Evolutionary conservation across 2,329 filamentous ascomycete genomes (phyloP).

Genomic region (Fusarium sp.): DNA sequence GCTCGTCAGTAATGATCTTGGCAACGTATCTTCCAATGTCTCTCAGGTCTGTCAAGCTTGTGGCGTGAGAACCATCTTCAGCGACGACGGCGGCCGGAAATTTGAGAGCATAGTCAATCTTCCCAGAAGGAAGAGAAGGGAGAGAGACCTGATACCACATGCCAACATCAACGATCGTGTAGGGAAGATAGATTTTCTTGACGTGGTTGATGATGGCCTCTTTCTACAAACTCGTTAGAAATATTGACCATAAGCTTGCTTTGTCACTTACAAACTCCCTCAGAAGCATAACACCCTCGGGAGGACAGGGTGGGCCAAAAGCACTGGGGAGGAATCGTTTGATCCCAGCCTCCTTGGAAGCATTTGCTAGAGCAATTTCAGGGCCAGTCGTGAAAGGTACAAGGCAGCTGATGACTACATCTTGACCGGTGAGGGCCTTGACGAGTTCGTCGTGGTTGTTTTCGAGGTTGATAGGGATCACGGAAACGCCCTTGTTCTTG

Average conservation of each 20-base stretch:
- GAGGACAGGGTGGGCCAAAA: constrained; percentile 18
- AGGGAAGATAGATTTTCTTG: constrained; percentile 58
- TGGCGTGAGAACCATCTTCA: constrained; percentile 56
- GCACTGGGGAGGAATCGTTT: constrained; percentile 28
- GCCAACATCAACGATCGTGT: constrained; percentile 67
- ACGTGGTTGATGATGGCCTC: constrained; percentile 60
- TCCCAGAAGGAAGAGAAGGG: constrained; percentile 43
- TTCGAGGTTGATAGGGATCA: constrained; percentile 9
- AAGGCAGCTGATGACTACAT: constrained; percentile 21
- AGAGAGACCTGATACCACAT: constrained; percentile 63
- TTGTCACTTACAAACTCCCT: constrained; percentile 9
- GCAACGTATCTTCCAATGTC: constrained; percentile 64
- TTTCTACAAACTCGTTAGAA: constrained; percentile 47
- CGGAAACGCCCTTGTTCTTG: constrained; percentile 11
- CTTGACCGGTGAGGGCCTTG: constrained; percentile 11
- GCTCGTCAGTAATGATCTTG: constrained; percentile 58
- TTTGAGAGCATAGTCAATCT: constrained; percentile 44
- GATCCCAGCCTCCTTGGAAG: constrained; percentile 24
- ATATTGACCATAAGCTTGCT: not conserved
- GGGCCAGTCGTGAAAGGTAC: not conserved
- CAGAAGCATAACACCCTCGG: constrained; percentile 14
- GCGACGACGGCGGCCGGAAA: constrained; percentile 49
- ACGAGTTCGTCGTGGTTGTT: constrained; percentile 17
- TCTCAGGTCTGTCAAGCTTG: constrained; percentile 57
- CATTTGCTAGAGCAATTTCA: constrained; percentile 18